Conservation (phyloP, 176 grass and related monocot species). For the Triticum aestivum region IWGSC_CS_RefSeq_v2.1 NC_057802.1:937398-937897, state of each 20-base stretch:
- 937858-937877: background rate
- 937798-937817: background rate
- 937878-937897: constrained; percentile 8
- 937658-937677: background rate
- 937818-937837: background rate
- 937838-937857: background rate
- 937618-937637: background rate
- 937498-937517: constrained; percentile 98
- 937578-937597: background rate
- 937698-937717: background rate
- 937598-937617: background rate
- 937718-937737: background rate
- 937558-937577: background rate
- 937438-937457: constrained; percentile 22
- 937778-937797: background rate
- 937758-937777: background rate
- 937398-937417: background rate
- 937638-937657: background rate
- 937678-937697: background rate
- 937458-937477: constrained; percentile 83
- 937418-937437: constrained; percentile 12
- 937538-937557: background rate
- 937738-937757: background rate
- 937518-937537: constrained; percentile 78
- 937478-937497: constrained; percentile 83